These are phyloP conservation scores for Trichoderma koningiopsis DNA, from an alignment of 2,329 filamentous ascomycete species.

Conservation along the genomic window DNA sequence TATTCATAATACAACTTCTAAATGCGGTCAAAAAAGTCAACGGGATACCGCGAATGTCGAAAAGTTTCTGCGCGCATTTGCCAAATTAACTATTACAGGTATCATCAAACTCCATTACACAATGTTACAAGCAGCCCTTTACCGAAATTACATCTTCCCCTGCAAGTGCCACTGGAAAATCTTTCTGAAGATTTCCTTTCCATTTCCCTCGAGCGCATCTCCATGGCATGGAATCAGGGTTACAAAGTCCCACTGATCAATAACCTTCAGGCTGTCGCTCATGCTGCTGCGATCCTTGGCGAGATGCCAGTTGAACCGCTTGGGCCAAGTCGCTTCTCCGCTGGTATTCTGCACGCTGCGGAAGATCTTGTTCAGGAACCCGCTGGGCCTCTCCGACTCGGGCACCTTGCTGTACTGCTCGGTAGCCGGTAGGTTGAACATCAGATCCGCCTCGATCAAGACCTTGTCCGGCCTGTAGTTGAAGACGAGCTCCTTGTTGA, in stretches of 20 bases:
- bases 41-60: background rate
- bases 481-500: constrained; percentile 87
- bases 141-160: constrained; percentile 31
- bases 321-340: constrained; percentile 71
- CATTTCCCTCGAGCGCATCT: constrained; percentile 75
- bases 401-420: constrained; percentile 82
- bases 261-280: constrained; percentile 67
- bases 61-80: background rate
- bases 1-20: too few species aligned
- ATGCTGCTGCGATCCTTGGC: constrained; percentile 68
- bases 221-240: constrained; percentile 91
- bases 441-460: constrained; percentile 83
- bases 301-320: constrained; percentile 80
- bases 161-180: constrained; percentile 80
- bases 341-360: constrained; percentile 60
- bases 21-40: background rate
- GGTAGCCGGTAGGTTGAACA: constrained; percentile 86
- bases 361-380: constrained; percentile 48
- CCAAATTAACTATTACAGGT: background rate
- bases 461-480: constrained; percentile 76
- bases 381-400: constrained; percentile 35
- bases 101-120: background rate
- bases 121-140: background rate
- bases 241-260: constrained; percentile 81
- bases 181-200: constrained; percentile 74